Evolutionary conservation across 495 filamentous ascomycete species (phyloP).

Genomic region (Hypoxylon lenormandii): DNA sequence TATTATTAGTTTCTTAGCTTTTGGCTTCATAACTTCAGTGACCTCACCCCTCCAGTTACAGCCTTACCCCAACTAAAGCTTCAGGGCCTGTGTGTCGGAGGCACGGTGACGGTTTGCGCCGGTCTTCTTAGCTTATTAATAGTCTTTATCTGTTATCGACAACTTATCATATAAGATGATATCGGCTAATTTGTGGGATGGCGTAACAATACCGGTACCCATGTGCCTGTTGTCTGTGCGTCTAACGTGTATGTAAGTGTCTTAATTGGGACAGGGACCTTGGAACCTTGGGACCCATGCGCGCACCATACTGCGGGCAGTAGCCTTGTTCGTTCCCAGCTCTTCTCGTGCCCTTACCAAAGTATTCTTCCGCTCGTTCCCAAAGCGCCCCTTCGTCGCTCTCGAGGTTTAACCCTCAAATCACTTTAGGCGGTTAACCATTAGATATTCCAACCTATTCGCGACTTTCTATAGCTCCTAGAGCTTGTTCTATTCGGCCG

Average conservation of each 20-base stretch:
- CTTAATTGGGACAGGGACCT: slow-evolving; percentile 35
- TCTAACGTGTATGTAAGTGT: slow-evolving; percentile 4
- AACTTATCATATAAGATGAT: neutral
- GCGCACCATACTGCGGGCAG: slow-evolving; percentile 42
- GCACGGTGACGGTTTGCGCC: slow-evolving; percentile 20
- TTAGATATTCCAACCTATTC: neutral
- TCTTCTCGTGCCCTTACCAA: slow-evolving; percentile 28
- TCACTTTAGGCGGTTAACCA: neutral
- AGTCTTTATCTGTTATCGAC: neutral
- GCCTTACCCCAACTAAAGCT: slow-evolving; percentile 4
- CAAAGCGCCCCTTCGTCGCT: slow-evolving; percentile 21
- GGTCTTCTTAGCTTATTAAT: slow-evolving; percentile 10
- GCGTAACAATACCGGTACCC: neutral
- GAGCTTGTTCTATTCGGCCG: slow-evolving; percentile 6
- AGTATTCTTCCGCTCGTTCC: slow-evolving; percentile 31
- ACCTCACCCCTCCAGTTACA: slow-evolving; percentile 32
- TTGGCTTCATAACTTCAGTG: slow-evolving; percentile 33
- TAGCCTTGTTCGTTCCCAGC: slow-evolving; percentile 43
- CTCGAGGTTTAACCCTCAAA: neutral
- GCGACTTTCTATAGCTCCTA: neutral
- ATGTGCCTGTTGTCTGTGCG: neutral
- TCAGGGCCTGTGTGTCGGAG: slow-evolving; percentile 11
- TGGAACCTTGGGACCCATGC: slow-evolving; percentile 13
- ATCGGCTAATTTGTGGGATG: slow-evolving; percentile 5
- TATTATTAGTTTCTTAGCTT: neutral